Base-by-base conservation (phyloP, 2,329 filamentous ascomycete species). In the Aspergillus niger region DNA sequence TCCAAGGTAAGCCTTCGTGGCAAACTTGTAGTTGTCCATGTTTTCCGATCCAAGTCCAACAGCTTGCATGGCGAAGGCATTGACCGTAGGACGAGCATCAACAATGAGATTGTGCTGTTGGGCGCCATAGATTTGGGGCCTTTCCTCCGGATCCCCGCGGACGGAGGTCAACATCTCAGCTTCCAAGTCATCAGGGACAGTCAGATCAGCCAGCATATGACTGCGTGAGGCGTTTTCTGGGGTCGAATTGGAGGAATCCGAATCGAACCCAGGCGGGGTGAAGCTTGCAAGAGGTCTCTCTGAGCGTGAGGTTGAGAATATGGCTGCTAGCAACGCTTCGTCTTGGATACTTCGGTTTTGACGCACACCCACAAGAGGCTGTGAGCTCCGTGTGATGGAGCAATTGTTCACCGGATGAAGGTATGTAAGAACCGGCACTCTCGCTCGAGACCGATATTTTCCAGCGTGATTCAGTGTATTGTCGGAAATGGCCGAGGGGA, bases 351-450 rank as follows among this genome's bases (percentile, higher is more conserved):
- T 98, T 47, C 94, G 88, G 71, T 96, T 95, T 63, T 91, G 87
- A 52, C 90, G 87, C 24, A 98, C 86, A 13, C 95, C 95, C 1
- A 94, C 90, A 59, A 94, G 82, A 0, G 95, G 95, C 74, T 99
- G 95, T 3, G 94, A 96, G 72, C 92, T 96, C 72, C 95, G 86
- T 2, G 94, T 97, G 65, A 99, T 97, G 24, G 93, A 95, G 76
- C 95, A 98, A 74, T 96, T 97, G 74, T 98, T 99, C 69, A 97
- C 83, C 0, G 92, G 91, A 75, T 99, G 95, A n/a, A 97, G 86
- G 76, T 99, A 99, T 22, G 92, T 92, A 41, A 99, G 80, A 3
- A 89, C 90, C 1, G 95, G 95, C 75, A 99, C 93, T 62, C 95
- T 89, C 64, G 89, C 88, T 61, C 93, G 87, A 0, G 95, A 98